Conservation (phyloP, 768 basidiomycete species). For the Serendipita vermifera region DNA sequence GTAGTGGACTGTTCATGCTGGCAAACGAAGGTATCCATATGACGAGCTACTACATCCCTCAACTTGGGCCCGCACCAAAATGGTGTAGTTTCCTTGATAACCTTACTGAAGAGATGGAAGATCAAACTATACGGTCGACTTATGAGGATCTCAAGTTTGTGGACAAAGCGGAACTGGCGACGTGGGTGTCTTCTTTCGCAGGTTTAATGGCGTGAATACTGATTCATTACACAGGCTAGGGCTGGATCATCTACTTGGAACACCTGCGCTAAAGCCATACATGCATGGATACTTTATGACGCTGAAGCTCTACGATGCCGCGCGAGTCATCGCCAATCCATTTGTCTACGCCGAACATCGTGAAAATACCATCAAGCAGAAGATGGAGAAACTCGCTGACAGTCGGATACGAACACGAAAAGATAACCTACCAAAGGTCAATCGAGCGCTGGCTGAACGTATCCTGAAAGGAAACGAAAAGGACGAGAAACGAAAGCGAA, state of each 20-base stretch:
- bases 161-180: slow-evolving; percentile 70
- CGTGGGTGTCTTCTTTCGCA: slow-evolving; percentile 36
- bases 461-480: slow-evolving; percentile 36
- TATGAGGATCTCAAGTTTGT: slow-evolving; percentile 99
- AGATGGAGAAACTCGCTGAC: slow-evolving; percentile 89
- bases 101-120: slow-evolving; percentile 97
- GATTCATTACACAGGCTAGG: slow-evolving; percentile 47
- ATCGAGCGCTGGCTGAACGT: slow-evolving; percentile 79
- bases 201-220: not conserved
- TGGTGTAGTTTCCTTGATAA: slow-evolving; percentile 99
- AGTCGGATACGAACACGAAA: slow-evolving; percentile 80
- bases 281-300: slow-evolving; percentile 99
- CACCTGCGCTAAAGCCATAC: slow-evolving; percentile 91
- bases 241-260: slow-evolving; percentile 89
- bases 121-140: slow-evolving; percentile 58
- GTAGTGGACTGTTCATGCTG: slow-evolving; percentile 77
- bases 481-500: slow-evolving; percentile 38
- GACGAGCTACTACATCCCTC: slow-evolving; percentile 88
- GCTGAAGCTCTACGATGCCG: slow-evolving; percentile 90
- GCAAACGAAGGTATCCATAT: slow-evolving; percentile 97
- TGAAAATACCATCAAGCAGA: slow-evolving; percentile 72
- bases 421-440: slow-evolving; percentile 53
- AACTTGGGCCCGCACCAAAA: slow-evolving; percentile 88
- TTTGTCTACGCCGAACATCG: slow-evolving; percentile 92
- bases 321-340: slow-evolving; percentile 90